Conservation (phyloP, 495 filamentous ascomycete genomes). For the Staphylotrichum tortipilum region DNA sequence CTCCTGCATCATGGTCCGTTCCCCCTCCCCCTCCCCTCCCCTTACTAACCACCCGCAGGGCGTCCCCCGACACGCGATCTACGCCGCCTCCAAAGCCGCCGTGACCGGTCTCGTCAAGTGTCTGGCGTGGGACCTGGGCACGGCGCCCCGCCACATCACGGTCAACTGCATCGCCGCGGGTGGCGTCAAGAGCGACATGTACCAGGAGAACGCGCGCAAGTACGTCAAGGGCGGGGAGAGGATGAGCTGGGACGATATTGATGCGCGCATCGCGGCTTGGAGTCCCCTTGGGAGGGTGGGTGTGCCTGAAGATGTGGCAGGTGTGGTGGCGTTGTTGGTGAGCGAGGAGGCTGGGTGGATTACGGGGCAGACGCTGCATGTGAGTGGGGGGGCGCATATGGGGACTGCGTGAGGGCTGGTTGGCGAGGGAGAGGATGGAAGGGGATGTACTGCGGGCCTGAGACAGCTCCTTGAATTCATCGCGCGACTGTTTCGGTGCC, state of each 20-base stretch:
- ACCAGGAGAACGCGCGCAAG: constrained; percentile 2
- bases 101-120: constrained; percentile 1
- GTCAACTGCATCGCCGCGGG: constrained; percentile 3
- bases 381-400: constrained; percentile 5
- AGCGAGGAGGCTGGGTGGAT: constrained; percentile 3
- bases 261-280: neutral
- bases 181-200: constrained; percentile 4
- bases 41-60: neutral
- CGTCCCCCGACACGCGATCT: constrained; percentile 2
- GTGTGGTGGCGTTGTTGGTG: constrained; percentile 1
- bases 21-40: neutral
- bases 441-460: neutral
- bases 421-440: neutral
- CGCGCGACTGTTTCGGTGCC: no score
- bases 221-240: constrained; percentile 1
- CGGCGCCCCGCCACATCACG: neutral
- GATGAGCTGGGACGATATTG: neutral
- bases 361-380: constrained; percentile 7
- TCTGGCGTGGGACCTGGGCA: constrained; percentile 1
- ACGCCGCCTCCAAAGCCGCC: constrained; percentile 4
- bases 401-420: neutral
- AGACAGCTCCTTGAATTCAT: no score
- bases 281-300: neutral
- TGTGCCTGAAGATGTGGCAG: constrained; percentile 3
- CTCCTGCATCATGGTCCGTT: neutral